Base-by-base conservation (phyloP, 73 alveolate genomes). In the Tetrahymena elliotti region DNA sequence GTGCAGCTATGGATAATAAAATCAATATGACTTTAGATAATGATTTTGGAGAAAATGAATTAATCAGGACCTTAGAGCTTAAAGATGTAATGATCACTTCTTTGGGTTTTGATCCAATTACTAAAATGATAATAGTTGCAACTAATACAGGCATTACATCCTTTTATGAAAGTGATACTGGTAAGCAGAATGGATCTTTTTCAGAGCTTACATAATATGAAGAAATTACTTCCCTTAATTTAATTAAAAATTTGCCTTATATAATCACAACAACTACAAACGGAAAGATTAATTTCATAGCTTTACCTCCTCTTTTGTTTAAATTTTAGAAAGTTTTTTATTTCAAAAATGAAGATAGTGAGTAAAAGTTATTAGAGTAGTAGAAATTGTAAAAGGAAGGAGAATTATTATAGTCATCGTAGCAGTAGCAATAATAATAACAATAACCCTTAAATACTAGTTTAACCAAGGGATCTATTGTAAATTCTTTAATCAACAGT, bases 1-100 rank as follows among this genome's bases (percentile, higher is more conserved):
- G 95, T 20, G 96, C 95, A 41, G 93, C 96, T 6, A 94, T 94
- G 96, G 96, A 94, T 52, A 94, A 94, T 88, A 84, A 94, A 47
- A 94, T 94, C 1, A 84, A 84, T 83, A 94, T 94, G 96, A 94
- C 95, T 34, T 37, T 94, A 88, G 96, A 94, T 94, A 94, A 94
- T 94, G 96, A 94, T 47, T 94, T 94, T 37, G 95, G 93, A 31
- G 96, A 94, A 39, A 94, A 94, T 94, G 96, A 94, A 88, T 92
- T 94, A 33, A 84, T 94, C 1, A 47, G 96, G 33, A 94, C 96
- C 18, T 47, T 94, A 35, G 84, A 47, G 9, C 40, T 94, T 7
- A 52, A 88, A 39, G 96, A 94, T 84, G 96, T 94, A 3, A 20
- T 84, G 93, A 35, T 94, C 33, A 94, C 96, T 33, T 84, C 37